Evolutionary conservation across 768 basidiomycete species (phyloP).

Genomic region (Mycena sanguinolenta): DNA sequence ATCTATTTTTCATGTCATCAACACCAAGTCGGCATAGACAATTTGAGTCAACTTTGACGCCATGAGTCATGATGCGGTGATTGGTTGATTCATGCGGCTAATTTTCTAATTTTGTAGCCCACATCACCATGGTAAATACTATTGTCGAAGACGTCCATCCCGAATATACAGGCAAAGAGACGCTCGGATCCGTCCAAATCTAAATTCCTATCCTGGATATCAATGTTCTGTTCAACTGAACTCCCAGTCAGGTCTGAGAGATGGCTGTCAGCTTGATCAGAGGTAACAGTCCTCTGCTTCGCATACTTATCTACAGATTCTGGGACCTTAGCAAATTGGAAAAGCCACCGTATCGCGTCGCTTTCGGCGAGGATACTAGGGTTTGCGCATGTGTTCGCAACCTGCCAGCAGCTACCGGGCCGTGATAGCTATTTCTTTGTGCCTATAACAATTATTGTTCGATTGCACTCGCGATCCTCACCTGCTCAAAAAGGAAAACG

Average conservation of each 20-base stretch:
- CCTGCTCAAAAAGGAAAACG: too few species aligned
- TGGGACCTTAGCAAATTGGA: too few species aligned
- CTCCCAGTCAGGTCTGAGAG: conserved; percentile 15
- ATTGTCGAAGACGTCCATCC: conserved; percentile 31
- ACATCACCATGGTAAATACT: conserved; percentile 35
- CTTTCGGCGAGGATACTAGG: conserved; percentile 38
- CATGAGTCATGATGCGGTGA: too few species aligned
- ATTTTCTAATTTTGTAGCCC: conserved; percentile 17
- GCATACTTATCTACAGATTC: conserved; percentile 31
- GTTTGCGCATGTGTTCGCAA: conserved; percentile 4
- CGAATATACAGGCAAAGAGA: conserved; percentile 27
- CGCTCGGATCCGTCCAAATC: conserved; percentile 38
- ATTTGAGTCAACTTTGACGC: too few species aligned
- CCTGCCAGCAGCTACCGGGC: too few species aligned
- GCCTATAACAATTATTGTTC: too few species aligned
- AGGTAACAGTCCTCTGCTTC: conserved; percentile 31
- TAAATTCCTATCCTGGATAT: background rate
- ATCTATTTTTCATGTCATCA: too few species aligned
- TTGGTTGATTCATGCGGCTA: background rate
- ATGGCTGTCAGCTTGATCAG: conserved; percentile 11
- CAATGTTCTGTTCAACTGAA: background rate
- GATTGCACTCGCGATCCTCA: too few species aligned
- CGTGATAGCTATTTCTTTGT: too few species aligned
- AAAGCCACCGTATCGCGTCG: conserved; percentile 35
- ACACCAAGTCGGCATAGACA: too few species aligned